Evolutionary conservation across 2,329 filamentous ascomycete species (phyloP).

Genomic region (Orbilia quercus): DNA sequence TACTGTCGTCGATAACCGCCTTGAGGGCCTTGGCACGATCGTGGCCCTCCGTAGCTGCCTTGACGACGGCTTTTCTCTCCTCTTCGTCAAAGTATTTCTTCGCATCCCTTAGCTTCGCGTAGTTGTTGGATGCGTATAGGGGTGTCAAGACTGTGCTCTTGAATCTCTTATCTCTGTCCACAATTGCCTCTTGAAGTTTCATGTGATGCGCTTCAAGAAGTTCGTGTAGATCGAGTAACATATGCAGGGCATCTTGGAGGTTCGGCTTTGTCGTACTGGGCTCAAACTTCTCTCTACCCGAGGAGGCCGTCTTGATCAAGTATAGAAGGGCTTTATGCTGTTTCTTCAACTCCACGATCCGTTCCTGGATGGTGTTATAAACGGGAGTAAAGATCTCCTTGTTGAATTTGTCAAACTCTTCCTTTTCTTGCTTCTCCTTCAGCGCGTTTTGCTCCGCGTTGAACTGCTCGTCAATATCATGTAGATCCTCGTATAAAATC

Average conservation of each 20-base stretch:
- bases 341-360: slow-evolving; percentile 59
- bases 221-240: slow-evolving; percentile 57
- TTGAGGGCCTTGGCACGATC: slow-evolving; percentile 54
- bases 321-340: slow-evolving; percentile 58
- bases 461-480: slow-evolving; percentile 60
- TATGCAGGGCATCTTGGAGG: slow-evolving; percentile 56
- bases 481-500: slow-evolving; percentile 60
- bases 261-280: slow-evolving; percentile 53
- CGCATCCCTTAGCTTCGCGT: slow-evolving; percentile 59
- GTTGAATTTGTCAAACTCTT: slow-evolving; percentile 60
- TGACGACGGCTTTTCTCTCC: slow-evolving; percentile 59
- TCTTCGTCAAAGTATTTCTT: slow-evolving; percentile 61
- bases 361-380: slow-evolving; percentile 60
- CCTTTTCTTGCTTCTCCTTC: slow-evolving; percentile 60
- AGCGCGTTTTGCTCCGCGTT: slow-evolving; percentile 58
- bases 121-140: slow-evolving; percentile 59
- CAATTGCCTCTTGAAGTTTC: slow-evolving; percentile 59
- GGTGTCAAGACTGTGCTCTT: slow-evolving; percentile 59
- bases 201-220: slow-evolving; percentile 59
- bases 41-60: slow-evolving; percentile 44
- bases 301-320: slow-evolving; percentile 52
- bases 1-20: slow-evolving; percentile 54
- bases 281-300: slow-evolving; percentile 53
- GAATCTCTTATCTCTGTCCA: slow-evolving; percentile 59
- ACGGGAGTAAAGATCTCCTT: slow-evolving; percentile 59